These are phyloP conservation scores for Malus hybrid DNA, from an alignment of 331 rosid genomes.

Conservation along the genomic window DNA sequence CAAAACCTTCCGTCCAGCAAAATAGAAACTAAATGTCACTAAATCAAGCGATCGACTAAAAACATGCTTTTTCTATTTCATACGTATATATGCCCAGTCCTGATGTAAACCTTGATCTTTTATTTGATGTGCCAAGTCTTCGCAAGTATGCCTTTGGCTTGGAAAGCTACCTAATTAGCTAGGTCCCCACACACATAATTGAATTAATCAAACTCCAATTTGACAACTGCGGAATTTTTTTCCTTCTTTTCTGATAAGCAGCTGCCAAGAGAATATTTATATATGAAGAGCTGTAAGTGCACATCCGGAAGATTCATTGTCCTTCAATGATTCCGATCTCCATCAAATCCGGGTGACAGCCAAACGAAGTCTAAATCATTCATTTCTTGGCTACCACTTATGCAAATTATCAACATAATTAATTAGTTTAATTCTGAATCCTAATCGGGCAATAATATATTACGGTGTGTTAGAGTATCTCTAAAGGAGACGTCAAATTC, in stretches of 20 bases:
- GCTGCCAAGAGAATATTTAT: neutral
- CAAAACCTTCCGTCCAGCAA: neutral
- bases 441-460: neutral
- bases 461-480: neutral
- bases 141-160: too few relatives aligned
- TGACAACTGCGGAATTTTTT: too few relatives aligned
- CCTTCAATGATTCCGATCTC: constrained; percentile 3
- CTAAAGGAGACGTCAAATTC: too few relatives aligned
- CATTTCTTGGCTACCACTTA: neutral
- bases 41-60: too few relatives aligned
- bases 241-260: neutral
- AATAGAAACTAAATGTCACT: too few relatives aligned
- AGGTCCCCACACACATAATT: too few relatives aligned
- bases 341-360: constrained; percentile 1
- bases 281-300: neutral
- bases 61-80: too few relatives aligned
- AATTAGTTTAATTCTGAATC: neutral
- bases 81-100: too few relatives aligned
- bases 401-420: neutral
- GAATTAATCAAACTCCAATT: too few relatives aligned
- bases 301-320: neutral
- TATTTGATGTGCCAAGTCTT: too few relatives aligned
- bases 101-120: too few relatives aligned
- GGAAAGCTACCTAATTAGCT: too few relatives aligned
- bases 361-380: neutral